phyloP scores from a whole-genome alignment of 2,329 filamentous ascomycete species.

The Colletotrichum incanum region DNA sequence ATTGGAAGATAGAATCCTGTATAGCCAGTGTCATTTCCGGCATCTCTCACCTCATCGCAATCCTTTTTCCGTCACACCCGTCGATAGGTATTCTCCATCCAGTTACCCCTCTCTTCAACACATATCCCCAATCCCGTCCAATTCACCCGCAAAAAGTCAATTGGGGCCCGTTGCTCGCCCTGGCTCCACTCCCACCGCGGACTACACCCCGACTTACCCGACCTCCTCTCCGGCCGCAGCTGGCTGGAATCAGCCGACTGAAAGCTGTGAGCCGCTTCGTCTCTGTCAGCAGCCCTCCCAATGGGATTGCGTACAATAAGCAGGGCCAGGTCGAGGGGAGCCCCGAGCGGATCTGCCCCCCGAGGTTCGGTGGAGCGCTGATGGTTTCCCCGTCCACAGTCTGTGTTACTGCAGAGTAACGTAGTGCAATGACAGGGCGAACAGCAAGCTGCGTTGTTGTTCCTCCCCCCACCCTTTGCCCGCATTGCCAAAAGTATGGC shows the following conservation, averaged over 20 bases:
- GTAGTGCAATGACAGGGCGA: neutral
- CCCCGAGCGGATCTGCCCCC: conserved; percentile 35
- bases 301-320: conserved; percentile 33
- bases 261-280: conserved; percentile 25
- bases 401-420: too few species aligned
- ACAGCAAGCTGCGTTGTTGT: neutral
- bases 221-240: conserved; percentile 15
- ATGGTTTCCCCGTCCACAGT: neutral
- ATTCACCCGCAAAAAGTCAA: conserved; percentile 25
- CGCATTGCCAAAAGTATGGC: conserved; percentile 6
- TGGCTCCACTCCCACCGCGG: conserved; percentile 28
- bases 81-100: neutral
- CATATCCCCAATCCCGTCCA: neutral
- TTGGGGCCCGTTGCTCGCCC: neutral
- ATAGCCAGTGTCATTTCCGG: neutral
- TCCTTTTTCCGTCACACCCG: conserved; percentile 9
- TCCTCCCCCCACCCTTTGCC: conserved; percentile 13
- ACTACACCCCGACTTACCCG: conserved; percentile 22
- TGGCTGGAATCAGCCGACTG: conserved; percentile 26
- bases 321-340: conserved; percentile 16
- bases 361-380: conserved; percentile 13
- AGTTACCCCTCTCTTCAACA: conserved; percentile 10
- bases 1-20: neutral
- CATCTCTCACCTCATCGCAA: neutral
- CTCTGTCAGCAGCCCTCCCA: conserved; percentile 22